These are phyloP conservation scores for Blastobotrys robertii DNA, from an alignment of 805 yeast species.

Conservation along the genomic window DNA sequence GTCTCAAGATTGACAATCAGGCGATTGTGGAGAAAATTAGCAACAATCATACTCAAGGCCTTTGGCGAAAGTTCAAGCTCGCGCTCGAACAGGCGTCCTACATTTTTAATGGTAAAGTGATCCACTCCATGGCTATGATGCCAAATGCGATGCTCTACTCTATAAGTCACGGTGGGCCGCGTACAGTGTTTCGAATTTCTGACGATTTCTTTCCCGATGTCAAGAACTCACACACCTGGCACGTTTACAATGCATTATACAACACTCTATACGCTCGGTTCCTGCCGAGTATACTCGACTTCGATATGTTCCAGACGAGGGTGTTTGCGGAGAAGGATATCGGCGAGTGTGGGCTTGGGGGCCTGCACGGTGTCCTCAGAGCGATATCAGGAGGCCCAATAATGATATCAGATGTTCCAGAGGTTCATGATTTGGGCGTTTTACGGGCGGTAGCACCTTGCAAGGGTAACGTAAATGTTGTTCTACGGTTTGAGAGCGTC, in stretches of 20 bases:
- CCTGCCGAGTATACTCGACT: slow-evolving; percentile 20
- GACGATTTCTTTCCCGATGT: slow-evolving; percentile 26
- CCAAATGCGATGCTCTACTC: slow-evolving; percentile 15
- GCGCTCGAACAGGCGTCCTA: slow-evolving; percentile 11
- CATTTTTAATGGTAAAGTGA: slow-evolving; percentile 16
- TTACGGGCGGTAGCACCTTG: slow-evolving; percentile 8
- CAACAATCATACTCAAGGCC: slow-evolving; percentile 10
- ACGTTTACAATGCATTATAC: slow-evolving; percentile 21
- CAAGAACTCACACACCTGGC: slow-evolving; percentile 23
- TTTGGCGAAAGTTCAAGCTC: slow-evolving; percentile 18
- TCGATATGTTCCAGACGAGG: slow-evolving; percentile 25
- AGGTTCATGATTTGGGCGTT: slow-evolving; percentile 15
- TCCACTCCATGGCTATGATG: slow-evolving; percentile 25
- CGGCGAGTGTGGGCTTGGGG: slow-evolving; percentile 6
- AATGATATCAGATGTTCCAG: slow-evolving; percentile 21
- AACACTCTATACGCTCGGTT: slow-evolving; percentile 18
- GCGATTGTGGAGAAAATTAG: slow-evolving; percentile 19
- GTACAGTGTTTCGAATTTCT: slow-evolving; percentile 22
- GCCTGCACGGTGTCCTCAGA: slow-evolving; percentile 23
- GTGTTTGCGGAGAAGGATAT: slow-evolving; percentile 7
- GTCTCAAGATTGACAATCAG: slow-evolving; percentile 24
- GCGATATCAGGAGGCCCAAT: slow-evolving; percentile 26
- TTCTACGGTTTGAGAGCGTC: slow-evolving; percentile 6
- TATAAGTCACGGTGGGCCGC: slow-evolving; percentile 2
- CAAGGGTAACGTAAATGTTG: slow-evolving; percentile 4